These are phyloP conservation scores for Acacia pycnantha DNA, from an alignment of 331 rosid species.

Conservation along the genomic window DNA sequence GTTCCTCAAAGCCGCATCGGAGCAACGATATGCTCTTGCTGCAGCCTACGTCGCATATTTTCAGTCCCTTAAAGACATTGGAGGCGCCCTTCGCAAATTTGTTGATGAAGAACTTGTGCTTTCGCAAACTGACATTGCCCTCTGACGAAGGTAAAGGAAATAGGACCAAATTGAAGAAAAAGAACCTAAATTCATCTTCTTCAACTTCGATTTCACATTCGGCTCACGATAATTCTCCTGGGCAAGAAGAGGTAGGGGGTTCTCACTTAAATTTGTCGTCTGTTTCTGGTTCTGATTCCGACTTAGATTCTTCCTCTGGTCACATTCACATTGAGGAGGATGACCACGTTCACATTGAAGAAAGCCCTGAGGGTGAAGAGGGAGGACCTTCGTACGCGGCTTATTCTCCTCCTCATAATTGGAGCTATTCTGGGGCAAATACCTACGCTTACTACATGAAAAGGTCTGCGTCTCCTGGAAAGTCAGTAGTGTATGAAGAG, in stretches of 20 bases:
- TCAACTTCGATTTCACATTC: slow-evolving; percentile 60
- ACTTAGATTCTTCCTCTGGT: slow-evolving; percentile 51
- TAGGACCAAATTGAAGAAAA: slow-evolving; percentile 28
- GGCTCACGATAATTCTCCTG: slow-evolving; percentile 25
- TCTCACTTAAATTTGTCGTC: slow-evolving; percentile 73
- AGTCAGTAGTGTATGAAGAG: slow-evolving; percentile 52
- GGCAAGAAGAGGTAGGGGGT: slow-evolving; percentile 28
- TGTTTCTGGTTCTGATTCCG: slow-evolving; percentile 61
- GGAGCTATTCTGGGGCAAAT: slow-evolving; percentile 41
- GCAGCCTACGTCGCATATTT: slow-evolving; percentile 86
- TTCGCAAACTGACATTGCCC: slow-evolving; percentile 91
- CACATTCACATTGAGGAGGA: slow-evolving; percentile 57
- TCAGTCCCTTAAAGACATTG: slow-evolving; percentile 75
- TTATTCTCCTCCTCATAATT: slow-evolving; percentile 37
- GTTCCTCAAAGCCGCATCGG: slow-evolving; percentile 70
- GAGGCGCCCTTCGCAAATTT: slow-evolving; percentile 76
- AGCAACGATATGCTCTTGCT: slow-evolving; percentile 84
- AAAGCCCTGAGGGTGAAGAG: slow-evolving; percentile 42
- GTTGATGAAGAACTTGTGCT: slow-evolving; percentile 74
- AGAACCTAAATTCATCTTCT: slow-evolving; percentile 39
- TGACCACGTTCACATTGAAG: slow-evolving; percentile 52
- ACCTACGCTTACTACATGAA: slow-evolving; percentile 62
- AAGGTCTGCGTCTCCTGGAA: slow-evolving; percentile 54
- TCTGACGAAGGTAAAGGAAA: slow-evolving; percentile 62
- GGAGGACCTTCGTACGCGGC: slow-evolving; percentile 32